Evolutionary conservation across 1,284 basidiomycete species (phyloP).

Genomic region (Tilletia setariae): DNA sequence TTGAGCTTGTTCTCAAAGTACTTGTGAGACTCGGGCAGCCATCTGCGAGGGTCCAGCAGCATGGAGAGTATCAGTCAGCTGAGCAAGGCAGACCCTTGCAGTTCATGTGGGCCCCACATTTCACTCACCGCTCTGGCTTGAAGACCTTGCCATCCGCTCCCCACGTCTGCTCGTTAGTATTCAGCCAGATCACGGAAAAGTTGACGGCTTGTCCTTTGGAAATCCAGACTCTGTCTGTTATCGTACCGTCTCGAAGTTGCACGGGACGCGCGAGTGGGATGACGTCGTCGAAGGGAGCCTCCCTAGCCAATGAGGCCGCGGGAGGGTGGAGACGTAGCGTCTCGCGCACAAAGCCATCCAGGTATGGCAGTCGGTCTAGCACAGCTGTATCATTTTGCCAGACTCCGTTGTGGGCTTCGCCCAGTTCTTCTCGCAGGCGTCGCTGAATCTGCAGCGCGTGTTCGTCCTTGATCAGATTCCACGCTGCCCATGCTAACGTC

Average conservation of each 20-base stretch:
- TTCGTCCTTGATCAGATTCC: constrained; percentile 63
- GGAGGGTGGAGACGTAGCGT: constrained; percentile 2
- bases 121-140: not conserved
- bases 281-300: constrained; percentile 3
- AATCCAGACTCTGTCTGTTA: not conserved
- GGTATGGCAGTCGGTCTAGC: constrained; percentile 23
- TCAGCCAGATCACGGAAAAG: not conserved
- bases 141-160: not conserved
- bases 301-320: not conserved
- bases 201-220: not conserved
- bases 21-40: not conserved
- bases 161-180: not conserved
- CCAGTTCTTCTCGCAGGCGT: constrained; percentile 27
- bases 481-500: constrained; percentile 71
- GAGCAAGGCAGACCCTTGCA: not conserved
- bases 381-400: constrained; percentile 23
- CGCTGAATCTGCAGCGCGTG: constrained; percentile 63
- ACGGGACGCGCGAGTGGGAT: constrained; percentile 1
- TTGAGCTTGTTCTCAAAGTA: too few species aligned
- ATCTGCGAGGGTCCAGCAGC: too few species aligned
- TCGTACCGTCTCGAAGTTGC: not conserved
- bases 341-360: constrained; percentile 5
- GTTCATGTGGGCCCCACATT: not conserved
- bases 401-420: constrained; percentile 16
- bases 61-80: not conserved